A percentile compares a stretch with the other conserved stretches of the same genome.
phyloP scores from a whole-genome alignment of 2,329 filamentous ascomycete genomes.

The Aspergillus texensis region DNA sequence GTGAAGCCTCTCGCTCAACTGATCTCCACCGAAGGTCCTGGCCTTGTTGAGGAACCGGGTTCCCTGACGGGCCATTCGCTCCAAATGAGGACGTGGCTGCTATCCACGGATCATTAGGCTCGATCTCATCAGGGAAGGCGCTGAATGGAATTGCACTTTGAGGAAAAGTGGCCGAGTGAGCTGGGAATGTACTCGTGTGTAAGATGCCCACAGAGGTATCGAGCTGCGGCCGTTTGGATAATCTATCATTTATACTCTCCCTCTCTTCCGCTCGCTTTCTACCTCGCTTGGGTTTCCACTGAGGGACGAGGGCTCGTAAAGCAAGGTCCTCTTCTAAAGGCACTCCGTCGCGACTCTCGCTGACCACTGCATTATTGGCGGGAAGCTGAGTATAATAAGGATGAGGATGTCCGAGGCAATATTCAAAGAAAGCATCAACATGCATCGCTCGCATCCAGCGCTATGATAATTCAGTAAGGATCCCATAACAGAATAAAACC shows the following conservation, averaged over 20 bases:
- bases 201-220: conserved; percentile 55
- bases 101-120: conserved; percentile 46
- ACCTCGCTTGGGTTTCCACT: conserved; percentile 65
- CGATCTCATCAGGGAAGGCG: conserved; percentile 59
- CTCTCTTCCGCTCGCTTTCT: conserved; percentile 64
- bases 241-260: conserved; percentile 58
- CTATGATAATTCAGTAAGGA: conserved; percentile 44
- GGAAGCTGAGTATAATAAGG: conserved; percentile 80
- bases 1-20: conserved; percentile 62
- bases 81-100: conserved; percentile 46
- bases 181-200: conserved; percentile 44
- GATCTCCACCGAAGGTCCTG: conserved; percentile 49
- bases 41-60: conserved; percentile 25
- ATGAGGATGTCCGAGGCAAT: conserved; percentile 75
- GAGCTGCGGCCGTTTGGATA: conserved; percentile 63
- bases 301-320: conserved; percentile 78
- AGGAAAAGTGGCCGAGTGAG: conserved; percentile 53
- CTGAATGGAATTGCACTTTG: conserved; percentile 55
- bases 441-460: conserved; percentile 98
- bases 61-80: conserved; percentile 40
- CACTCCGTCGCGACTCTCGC: conserved; percentile 75
- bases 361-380: conserved; percentile 62
- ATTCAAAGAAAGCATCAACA: conserved; percentile 92
- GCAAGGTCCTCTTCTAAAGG: conserved; percentile 86
- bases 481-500: background rate